phyloP scores from a whole-genome alignment of 2,329 filamentous ascomycete species.

The Fusarium tuaranense region DNA sequence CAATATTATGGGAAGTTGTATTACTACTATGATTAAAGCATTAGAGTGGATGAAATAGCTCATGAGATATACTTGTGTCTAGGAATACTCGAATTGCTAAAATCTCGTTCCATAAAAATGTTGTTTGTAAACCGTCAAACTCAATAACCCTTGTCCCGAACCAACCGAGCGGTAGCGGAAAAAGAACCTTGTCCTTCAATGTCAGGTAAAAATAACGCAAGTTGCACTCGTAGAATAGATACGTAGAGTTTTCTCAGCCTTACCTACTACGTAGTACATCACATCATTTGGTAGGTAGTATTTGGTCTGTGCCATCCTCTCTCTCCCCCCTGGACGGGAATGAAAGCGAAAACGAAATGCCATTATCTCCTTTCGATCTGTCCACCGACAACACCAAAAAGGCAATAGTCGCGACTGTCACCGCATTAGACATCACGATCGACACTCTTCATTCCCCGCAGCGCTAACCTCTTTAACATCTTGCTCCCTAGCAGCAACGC shows the following conservation, averaged over 20 bases:
- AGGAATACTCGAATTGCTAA: no score
- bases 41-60: background rate
- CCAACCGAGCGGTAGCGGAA: constrained; percentile 1
- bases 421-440: background rate
- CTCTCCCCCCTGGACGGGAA: background rate
- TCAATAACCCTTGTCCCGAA: background rate
- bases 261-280: no score
- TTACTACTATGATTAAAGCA: background rate
- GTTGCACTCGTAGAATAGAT: background rate
- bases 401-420: constrained; percentile 15
- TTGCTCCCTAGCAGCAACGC: background rate
- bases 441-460: background rate
- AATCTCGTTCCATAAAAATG: background rate
- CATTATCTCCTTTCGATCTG: background rate
- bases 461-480: background rate
- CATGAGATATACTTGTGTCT: background rate
- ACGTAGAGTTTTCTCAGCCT: background rate
- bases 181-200: background rate
- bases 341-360: background rate
- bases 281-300: background rate
- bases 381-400: constrained; percentile 13
- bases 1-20: background rate
- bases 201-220: background rate
- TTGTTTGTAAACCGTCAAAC: background rate
- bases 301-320: background rate